phyloP scores from a whole-genome alignment of 106 monocot genomes.

The Dendrobium nobile region DNA sequence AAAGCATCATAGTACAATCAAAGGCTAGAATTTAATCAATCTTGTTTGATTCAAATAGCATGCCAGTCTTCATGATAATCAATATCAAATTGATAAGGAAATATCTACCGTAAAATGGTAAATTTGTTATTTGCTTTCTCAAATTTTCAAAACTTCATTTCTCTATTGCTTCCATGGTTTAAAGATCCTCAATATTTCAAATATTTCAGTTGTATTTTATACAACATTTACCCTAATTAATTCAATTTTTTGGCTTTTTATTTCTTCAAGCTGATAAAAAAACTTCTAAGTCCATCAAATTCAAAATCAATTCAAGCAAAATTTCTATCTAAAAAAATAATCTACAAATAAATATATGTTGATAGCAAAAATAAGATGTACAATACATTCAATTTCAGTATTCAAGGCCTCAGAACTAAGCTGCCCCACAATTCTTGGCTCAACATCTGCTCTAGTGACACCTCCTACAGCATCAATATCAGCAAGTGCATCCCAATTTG shows the following conservation, averaged over 20 bases:
- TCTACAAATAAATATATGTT: not conserved
- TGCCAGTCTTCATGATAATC: not conserved
- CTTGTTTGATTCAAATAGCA: not conserved
- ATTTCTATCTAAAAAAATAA: not conserved
- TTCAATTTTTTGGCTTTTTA: not conserved
- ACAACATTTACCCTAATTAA: not conserved
- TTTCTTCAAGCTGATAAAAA: not conserved
- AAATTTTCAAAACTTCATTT: not conserved
- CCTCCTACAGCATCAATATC: constrained; percentile 98
- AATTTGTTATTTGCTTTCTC: not conserved
- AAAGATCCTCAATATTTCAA: not conserved
- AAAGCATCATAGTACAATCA: not conserved
- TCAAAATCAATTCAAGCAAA: constrained; percentile 1
- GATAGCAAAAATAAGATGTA: not conserved
- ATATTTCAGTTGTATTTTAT: not conserved
- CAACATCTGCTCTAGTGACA: constrained; percentile 94
- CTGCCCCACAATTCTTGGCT: constrained; percentile 79
- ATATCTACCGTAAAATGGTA: not conserved
- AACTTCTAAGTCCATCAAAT: not conserved
- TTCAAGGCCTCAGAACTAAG: constrained; percentile 78
- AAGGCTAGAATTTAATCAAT: not conserved
- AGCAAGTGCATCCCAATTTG: constrained; percentile 99
- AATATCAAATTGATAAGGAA: not conserved
- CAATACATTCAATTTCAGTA: constrained; percentile 68
- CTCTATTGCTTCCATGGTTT: not conserved